phyloP scores from a whole-genome alignment of 306 rosid genomes.

The Arachis hypogaea region DNA sequence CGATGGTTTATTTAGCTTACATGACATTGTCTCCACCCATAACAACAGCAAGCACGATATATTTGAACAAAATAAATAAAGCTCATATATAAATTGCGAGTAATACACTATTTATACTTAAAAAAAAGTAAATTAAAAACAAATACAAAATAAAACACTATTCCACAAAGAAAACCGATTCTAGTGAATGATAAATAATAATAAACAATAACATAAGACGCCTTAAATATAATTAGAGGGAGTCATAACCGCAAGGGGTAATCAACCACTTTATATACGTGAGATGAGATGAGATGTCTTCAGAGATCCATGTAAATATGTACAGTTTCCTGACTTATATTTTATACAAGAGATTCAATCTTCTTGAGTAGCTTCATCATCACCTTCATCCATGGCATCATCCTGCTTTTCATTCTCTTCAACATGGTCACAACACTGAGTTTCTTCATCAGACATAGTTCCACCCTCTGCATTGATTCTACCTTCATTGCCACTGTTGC shows the following conservation, averaged over 20 bases:
- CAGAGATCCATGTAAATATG: neutral
- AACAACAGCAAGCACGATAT: no score
- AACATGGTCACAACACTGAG: constrained; percentile 54
- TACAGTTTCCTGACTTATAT: constrained; percentile 12
- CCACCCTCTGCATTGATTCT: constrained; percentile 42
- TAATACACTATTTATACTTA: no score
- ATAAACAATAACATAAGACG: neutral
- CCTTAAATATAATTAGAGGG: constrained; percentile 28
- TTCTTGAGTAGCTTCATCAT: constrained; percentile 63
- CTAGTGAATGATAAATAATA: no score
- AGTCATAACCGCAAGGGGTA: neutral
- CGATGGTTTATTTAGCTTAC: no score
- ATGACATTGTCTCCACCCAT: no score
- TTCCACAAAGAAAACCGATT: no score
- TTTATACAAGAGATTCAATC: constrained; percentile 55
- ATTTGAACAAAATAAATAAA: no score
- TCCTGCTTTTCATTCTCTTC: constrained; percentile 49
- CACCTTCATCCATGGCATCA: constrained; percentile 74
- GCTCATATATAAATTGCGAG: no score
- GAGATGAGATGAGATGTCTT: constrained; percentile 15
- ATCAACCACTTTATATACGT: neutral
- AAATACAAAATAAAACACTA: no score
- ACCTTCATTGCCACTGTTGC: constrained; percentile 45
- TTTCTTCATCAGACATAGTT: constrained; percentile 70
- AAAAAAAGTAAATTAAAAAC: no score